phyloP scores from a whole-genome alignment of 495 filamentous ascomycete species.

The Delitschia confertaspora region DNA sequence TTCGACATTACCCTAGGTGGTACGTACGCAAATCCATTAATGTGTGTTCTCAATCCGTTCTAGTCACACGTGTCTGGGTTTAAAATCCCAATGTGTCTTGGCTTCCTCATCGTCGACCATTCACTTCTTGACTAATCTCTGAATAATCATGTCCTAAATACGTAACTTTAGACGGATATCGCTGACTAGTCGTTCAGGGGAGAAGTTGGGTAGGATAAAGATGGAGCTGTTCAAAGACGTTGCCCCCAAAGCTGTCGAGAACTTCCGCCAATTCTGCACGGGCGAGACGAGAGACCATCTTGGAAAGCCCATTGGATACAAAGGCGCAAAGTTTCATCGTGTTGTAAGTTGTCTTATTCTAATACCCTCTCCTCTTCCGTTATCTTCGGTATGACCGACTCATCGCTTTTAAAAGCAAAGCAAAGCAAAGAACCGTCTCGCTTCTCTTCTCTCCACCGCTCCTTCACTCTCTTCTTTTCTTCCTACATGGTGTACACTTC shows the following conservation, averaged over 20 bases:
- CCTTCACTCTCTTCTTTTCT: background rate
- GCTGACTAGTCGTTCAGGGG: constrained; percentile 46
- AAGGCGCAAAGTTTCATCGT: constrained; percentile 87
- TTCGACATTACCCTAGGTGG: constrained; percentile 90
- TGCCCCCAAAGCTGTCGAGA: constrained; percentile 85
- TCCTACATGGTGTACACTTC: background rate
- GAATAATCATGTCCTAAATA: background rate
- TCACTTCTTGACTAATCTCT: too few relatives aligned
- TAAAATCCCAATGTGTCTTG: too few relatives aligned
- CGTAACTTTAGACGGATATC: too few relatives aligned
- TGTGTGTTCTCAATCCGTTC: too few relatives aligned
- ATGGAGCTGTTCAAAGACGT: constrained; percentile 85
- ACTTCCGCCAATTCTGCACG: constrained; percentile 95
- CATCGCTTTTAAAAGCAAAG: too few relatives aligned
- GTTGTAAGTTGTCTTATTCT: constrained; percentile 52
- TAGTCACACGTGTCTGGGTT: too few relatives aligned
- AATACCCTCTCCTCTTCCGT: background rate
- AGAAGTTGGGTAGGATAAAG: constrained; percentile 83
- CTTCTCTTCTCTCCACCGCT: too few relatives aligned
- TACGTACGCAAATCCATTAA: constrained; percentile 44
- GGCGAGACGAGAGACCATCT: constrained; percentile 77
- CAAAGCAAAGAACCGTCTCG: too few relatives aligned
- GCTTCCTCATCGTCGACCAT: too few relatives aligned
- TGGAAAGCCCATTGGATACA: constrained; percentile 72
- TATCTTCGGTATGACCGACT: background rate